Base-by-base conservation (phyloP, 805 yeast genomes). In the Ogataea corticis region DNA sequence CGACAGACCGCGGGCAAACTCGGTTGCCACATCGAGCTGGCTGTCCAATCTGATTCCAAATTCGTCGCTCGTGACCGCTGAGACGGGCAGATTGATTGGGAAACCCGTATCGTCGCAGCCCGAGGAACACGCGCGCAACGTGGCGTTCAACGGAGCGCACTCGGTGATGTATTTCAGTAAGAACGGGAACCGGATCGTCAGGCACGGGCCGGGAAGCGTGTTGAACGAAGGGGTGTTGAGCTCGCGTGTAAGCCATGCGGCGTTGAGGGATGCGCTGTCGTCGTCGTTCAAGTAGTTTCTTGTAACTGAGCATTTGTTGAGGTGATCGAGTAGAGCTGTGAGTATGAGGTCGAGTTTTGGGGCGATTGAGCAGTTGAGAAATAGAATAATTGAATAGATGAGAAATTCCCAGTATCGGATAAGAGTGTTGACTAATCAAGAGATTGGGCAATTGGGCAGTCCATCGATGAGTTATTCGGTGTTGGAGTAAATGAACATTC, bases 201-300 rank as follows among this genome's bases (percentile, higher is more conserved):
- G 67, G 17, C 79, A 77, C 52, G 80, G 80, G 0, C 65, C 65
- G 17, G 65, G 68, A 3, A 68, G 75, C 1, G 59, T 58, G 4
- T 63, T 70, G 46, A 63, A 64, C 41, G 52, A 56, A 31, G 71
- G 72, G 6, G 70, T 66, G 16, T 38, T 62, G n/a, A 59, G 60
- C 33, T 62, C 73, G 11, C 63, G 72, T 36, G 69, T 77, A 23
- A 76, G 79, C 47, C 77, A 70, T 51, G 66, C 70, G n/a, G 74
- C 78, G 1, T 56, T 76, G 15, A 57, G 69, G 45, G 80, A 76
- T 32, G 82, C 82, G 9, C 25, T 21, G 25, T 21, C 25, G 5
- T 21, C 25, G 5, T 2, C 58, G 76, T 25, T 56, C 59, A 36
- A 48, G 50, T 42, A 55, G 57, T 7, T 55, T 63, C 39, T 18